Conservation (phyloP, 83 land plant species). For the Picea mariana region DNA sequence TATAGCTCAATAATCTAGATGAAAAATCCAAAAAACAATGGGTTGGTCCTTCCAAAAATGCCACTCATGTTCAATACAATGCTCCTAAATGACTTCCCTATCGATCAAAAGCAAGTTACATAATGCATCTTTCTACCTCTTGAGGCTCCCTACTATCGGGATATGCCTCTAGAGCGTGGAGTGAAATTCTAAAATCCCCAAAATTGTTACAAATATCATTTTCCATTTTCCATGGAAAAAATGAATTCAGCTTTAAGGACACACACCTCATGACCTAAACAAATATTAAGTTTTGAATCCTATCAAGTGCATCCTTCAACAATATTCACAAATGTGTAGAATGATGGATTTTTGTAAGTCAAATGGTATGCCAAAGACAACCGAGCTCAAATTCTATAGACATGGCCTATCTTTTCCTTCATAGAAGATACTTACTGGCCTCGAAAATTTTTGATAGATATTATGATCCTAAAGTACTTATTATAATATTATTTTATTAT, state of each 20-base stretch:
- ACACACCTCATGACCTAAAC: too few relatives aligned
- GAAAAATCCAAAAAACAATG: conserved; percentile 1
- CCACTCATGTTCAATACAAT: background rate
- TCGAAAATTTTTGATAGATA: conserved; percentile 18
- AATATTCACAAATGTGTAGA: background rate
- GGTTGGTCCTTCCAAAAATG: background rate
- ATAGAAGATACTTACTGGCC: conserved; percentile 23
- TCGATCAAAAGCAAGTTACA: background rate
- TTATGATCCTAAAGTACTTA: too few relatives aligned
- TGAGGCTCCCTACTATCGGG: background rate
- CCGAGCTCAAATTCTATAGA: background rate
- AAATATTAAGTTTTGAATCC: background rate
- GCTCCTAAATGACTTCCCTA: background rate
- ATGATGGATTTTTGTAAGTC: background rate
- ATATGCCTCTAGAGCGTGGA: background rate
- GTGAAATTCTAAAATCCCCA: background rate
- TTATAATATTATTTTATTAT: too few relatives aligned
- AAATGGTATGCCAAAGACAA: background rate
- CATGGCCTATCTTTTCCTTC: background rate
- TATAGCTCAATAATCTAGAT: background rate
- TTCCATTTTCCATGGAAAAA: background rate
- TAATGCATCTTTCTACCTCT: too few relatives aligned
- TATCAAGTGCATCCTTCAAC: background rate
- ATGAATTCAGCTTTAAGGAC: too few relatives aligned
- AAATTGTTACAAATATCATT: background rate